Conservation (phyloP, 2,329 filamentous ascomycete species). For the Sclerotiophoma versabilis region DNA sequence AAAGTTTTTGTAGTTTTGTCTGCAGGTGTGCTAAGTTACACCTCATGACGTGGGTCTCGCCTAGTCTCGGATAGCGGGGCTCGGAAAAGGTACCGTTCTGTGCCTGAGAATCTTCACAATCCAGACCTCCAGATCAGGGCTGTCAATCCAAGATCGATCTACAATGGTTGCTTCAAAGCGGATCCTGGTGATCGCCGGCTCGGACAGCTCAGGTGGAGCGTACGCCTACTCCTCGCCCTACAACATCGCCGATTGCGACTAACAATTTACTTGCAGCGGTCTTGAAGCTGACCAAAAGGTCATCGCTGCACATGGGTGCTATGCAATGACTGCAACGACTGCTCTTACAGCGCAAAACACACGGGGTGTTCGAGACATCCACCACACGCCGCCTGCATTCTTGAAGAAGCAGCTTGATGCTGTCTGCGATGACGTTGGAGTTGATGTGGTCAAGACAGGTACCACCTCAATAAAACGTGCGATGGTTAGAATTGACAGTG, state of each 20-base stretch:
- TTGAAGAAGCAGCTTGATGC: slow-evolving; percentile 85
- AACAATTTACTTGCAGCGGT: slow-evolving; percentile 64
- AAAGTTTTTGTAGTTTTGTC: background rate
- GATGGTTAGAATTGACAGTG: slow-evolving; percentile 6
- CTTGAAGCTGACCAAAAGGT: slow-evolving; percentile 97
- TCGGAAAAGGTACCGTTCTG: slow-evolving; percentile 16
- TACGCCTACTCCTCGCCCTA: slow-evolving; percentile 53
- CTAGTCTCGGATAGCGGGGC: slow-evolving; percentile 36
- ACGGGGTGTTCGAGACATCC: slow-evolving; percentile 79
- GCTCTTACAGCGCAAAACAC: slow-evolving; percentile 98
- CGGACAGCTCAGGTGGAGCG: slow-evolving; percentile 91
- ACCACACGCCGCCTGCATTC: slow-evolving; percentile 79
- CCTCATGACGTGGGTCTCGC: slow-evolving; percentile 34
- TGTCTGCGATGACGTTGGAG: slow-evolving; percentile 81
- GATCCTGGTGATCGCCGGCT: slow-evolving; percentile 84
- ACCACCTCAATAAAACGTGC: background rate
- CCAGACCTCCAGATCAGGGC: slow-evolving; percentile 6
- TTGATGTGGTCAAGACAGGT: slow-evolving; percentile 94
- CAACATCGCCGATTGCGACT: slow-evolving; percentile 25
- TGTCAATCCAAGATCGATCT: background rate
- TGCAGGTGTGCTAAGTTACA: background rate
- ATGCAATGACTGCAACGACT: slow-evolving; percentile 95
- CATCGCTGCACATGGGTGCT: slow-evolving; percentile 88
- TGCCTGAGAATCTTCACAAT: slow-evolving; percentile 17
- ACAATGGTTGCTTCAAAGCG: slow-evolving; percentile 51